Conservation (phyloP, 1,139 yeast species). For the Arxiozyma telluris region DNA sequence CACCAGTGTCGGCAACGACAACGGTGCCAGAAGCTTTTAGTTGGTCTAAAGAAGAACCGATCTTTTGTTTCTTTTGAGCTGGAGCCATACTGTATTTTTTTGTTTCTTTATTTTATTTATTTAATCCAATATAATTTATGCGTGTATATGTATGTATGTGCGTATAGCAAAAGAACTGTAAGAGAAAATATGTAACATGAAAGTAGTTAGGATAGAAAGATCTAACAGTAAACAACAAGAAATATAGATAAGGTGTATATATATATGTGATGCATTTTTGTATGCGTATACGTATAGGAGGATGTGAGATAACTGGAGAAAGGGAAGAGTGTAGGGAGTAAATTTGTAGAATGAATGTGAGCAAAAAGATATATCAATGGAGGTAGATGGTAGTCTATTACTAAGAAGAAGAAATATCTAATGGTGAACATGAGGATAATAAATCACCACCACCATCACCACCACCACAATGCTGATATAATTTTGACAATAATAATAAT, state of each 20-base stretch:
- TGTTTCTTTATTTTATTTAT: neutral
- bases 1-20: conserved; percentile 98
- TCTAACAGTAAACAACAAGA: neutral
- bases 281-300: neutral
- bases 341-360: neutral
- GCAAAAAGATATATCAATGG: no score
- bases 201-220: neutral
- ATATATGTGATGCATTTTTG: neutral
- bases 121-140: no score
- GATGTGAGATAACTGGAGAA: neutral
- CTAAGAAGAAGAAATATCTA: neutral
- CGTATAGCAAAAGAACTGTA: neutral
- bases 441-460: neutral
- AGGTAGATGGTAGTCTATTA: no score
- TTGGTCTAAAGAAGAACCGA: conserved; percentile 71
- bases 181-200: neutral
- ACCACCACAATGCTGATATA: neutral
- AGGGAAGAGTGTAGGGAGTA: neutral
- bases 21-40: conserved; percentile 91
- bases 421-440: neutral
- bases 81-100: conserved; percentile 23
- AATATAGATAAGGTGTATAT: neutral
- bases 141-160: neutral
- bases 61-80: conserved; percentile 36
- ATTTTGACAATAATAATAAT: no score